Conservation (phyloP, 371 early-diverging fungal species). For the Mucor circinelloides region DNA sequence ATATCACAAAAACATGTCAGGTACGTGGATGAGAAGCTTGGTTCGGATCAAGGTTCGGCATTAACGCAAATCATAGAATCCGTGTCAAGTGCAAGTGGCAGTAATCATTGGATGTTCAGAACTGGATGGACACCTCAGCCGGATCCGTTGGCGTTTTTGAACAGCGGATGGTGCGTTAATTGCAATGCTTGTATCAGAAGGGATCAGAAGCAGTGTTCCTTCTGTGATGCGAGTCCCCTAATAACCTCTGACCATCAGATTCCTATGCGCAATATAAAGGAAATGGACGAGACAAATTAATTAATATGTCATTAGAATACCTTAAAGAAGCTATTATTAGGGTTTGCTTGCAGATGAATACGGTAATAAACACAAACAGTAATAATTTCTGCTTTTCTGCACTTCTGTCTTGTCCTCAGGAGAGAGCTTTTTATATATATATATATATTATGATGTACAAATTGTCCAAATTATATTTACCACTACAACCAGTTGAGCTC, state of each 20-base stretch:
- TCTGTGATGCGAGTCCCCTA: neutral
- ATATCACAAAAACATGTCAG: slow-evolving; percentile 8
- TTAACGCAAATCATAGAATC: neutral
- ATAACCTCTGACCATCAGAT: neutral
- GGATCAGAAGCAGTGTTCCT: neutral
- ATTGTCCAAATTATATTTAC: neutral
- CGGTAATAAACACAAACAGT: neutral
- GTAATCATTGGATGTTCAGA: slow-evolving; percentile 20
- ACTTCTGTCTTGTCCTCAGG: neutral
- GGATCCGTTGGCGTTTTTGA: slow-evolving; percentile 4
- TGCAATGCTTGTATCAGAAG: slow-evolving; percentile 5
- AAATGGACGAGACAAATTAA: neutral
- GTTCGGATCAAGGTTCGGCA: neutral
- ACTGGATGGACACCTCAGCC: slow-evolving; percentile 29
- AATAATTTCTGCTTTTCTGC: neutral
- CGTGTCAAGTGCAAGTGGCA: neutral
- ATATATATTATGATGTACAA: no score
- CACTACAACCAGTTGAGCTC: neutral
- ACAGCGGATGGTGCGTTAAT: slow-evolving; percentile 13
- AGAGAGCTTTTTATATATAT: neutral
- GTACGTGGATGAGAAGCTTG: neutral
- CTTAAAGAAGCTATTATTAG: neutral
- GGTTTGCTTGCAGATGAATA: neutral
- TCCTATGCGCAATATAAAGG: neutral
- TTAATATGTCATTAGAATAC: neutral